Conservation (phyloP, 2,329 filamentous ascomycete species). For the Nigrograna mackinnonii region DNA sequence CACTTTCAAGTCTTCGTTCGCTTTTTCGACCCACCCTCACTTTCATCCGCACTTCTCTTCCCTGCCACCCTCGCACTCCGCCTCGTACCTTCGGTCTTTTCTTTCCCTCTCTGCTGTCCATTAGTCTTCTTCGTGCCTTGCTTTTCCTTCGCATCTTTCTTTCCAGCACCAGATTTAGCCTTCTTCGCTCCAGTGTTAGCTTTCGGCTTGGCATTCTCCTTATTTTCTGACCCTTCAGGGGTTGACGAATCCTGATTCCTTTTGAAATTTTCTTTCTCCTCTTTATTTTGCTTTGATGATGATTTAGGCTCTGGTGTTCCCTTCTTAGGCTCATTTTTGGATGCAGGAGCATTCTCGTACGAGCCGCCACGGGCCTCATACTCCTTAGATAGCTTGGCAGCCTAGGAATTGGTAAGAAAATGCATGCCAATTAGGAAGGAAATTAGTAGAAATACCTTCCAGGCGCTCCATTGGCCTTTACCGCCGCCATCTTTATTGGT, state of each 20-base stretch:
- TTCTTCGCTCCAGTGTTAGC: constrained; percentile 16
- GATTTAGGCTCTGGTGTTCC: constrained; percentile 43
- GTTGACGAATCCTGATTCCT: constrained; percentile 8
- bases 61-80: constrained; percentile 21
- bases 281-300: constrained; percentile 4
- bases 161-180: constrained; percentile 9
- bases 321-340: constrained; percentile 50
- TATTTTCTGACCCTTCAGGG: constrained; percentile 15
- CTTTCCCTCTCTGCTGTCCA: constrained; percentile 1
- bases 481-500: constrained; percentile 50
- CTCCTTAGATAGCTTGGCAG: constrained; percentile 47
- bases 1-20: constrained; percentile 17
- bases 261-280: constrained; percentile 10
- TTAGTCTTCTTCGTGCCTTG: neutral
- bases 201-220: constrained; percentile 26
- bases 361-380: constrained; percentile 44
- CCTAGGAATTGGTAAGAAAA: constrained; percentile 22
- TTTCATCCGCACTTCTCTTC: constrained; percentile 20
- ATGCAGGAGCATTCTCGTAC: constrained; percentile 47
- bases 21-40: constrained; percentile 20
- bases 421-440: neutral
- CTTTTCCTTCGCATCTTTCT: constrained; percentile 2
- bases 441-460: constrained; percentile 40
- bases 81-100: constrained; percentile 9
- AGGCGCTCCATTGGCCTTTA: constrained; percentile 52